Base-by-base conservation (phyloP, 2,329 filamentous ascomycete genomes). In the Elsinoe perseae region DNA sequence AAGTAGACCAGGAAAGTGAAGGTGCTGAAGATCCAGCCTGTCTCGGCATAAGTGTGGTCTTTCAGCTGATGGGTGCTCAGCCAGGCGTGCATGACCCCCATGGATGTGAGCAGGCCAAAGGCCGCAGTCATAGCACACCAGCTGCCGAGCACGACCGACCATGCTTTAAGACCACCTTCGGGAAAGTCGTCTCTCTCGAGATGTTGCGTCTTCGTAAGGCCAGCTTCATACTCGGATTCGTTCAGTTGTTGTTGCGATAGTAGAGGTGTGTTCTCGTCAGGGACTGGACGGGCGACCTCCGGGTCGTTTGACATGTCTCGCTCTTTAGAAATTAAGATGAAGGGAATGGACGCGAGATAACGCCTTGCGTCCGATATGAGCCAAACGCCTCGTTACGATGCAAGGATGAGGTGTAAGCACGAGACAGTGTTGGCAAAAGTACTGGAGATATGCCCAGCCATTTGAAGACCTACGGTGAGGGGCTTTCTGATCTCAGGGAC, bases 11-110 rank as follows among this genome's bases (percentile, higher is more conserved):
- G 73, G 64, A 93, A 95, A 8, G 87, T 82, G 66, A 90, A 95
- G 54, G 95, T 73, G 57, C 86, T 86, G 65, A 95, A 93, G 59
- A 95, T 88, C 90, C 90, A 95, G 14, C 88, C 89, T 28, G 92
- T 82, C 3, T 80, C 82, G 36, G 85, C 83, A 57, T 86, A 81
- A 58, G 75, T 81, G 66, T 89, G 84, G 30, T 75, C 72, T 16
- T 75, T 75, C 9, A 96, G 78, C 67, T 95, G 89, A 67, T 95
- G 77, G 25, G 74, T 80, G 30, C 83, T 77, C 43, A 95, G 76
- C 68, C 95, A 95, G 2, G 86, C 80, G 73, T 95, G 86, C 71
- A 93, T 87, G 1, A 86, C 85, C 16, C 85, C 89, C 54, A 91
- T 78, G 59, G 82, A 84, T 70, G 90, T 91, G 79, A 95, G 84